Evolutionary conservation across 2,329 filamentous ascomycete genomes (phyloP), one percentile per base, ranked within the genome.

Genomic region (Penicillium sp.): DNA sequence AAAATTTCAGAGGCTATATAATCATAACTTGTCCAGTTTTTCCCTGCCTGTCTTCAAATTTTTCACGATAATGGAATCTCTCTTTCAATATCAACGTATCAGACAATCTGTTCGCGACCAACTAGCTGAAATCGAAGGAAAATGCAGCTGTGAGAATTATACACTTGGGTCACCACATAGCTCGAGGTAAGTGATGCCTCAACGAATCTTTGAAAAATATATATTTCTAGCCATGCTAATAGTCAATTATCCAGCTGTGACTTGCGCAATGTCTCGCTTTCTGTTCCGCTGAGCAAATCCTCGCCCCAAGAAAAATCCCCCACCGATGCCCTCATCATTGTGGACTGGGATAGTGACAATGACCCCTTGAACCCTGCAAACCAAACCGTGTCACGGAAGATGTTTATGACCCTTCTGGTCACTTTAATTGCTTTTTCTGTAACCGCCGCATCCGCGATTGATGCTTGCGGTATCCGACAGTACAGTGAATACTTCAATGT

Each of bases 401-500:
- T 78, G 3, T 63, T 69, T 10, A 72, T 73, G 9, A 81, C 78
- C 0, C 47, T 78, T 2, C 68, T 80, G n/a, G 77, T 82, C 5
- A 76, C 77, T 0, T 38, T 72, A 4, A 83, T 86, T 38, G 82
- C 75, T 2, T 76, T 82, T 25, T 76, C 81, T 0, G 80, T 84
- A 0, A 78, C 77, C 3, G 73, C 78, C 1, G 81, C 82, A 0
- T 81, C 80, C 4, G 77, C 80, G 0, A 83, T 85, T 40, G 82
- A 85, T 56, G 79, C 81, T 1, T 75, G 75, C 1, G 79, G 80
- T 0, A 61, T 82, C 0, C 70, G 70, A 0, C 75, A 80, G 58
- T 81, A 80, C 0, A 75, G 77, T 1, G 61, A 63, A 31, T 75
- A 79, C 2, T 80, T 84, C 45, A 73, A 76, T 0, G 82, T 84